Base-by-base conservation (phyloP, 495 filamentous ascomycete species). In the Xylaria longipes region DNA sequence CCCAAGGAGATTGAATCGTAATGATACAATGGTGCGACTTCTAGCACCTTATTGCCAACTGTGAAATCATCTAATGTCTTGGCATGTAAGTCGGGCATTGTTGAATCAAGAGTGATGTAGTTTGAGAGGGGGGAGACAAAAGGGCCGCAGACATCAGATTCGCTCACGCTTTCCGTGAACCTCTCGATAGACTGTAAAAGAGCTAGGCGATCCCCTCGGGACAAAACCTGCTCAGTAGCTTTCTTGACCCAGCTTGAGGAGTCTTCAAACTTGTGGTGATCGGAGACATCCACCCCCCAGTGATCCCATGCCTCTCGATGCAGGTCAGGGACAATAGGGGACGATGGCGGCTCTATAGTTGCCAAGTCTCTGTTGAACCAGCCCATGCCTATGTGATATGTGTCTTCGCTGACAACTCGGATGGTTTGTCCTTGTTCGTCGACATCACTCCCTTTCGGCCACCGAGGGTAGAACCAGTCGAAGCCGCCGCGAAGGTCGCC, bases 401-500 rank as follows among this genome's bases (percentile, higher is more conserved):
- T 95, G 60, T 89, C 88, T 67, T 94, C 81, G 79, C 97, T 98
- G 43, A 95, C 85, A 37, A 97, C 92, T n/a, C 94, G 88, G 17
- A 94, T 83, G 14, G 81, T 85, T 54, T 91, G 82, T 3, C 90
- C 90, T 58, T 91, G 77, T 22, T 86, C 82, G 73, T 95, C 91
- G 4, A 91, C 74, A 76, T 95, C 93, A 5, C 82, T 77, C 0
- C 91, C 91, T 29, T 83, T 87, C 20, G 94, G 92, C 89, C 89
- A 95, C 48, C 89, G 86, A 65, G 86, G 90, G 80, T 88, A 92
- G 69, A 96, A 91, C 97, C 97, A 99, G 65, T 96, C 93, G 31
- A 97, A 85, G 2, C 95, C 95, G 1, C 93, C 91, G 77, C 92
- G 93, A 17, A 89, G 85, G 75, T 97, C 95, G n/a, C 97, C 97